A percentile compares a stretch with the other conserved stretches of the same genome.
Conservation (phyloP, 2,329 filamentous ascomycete species). For the Xylaria sp. region DNA sequence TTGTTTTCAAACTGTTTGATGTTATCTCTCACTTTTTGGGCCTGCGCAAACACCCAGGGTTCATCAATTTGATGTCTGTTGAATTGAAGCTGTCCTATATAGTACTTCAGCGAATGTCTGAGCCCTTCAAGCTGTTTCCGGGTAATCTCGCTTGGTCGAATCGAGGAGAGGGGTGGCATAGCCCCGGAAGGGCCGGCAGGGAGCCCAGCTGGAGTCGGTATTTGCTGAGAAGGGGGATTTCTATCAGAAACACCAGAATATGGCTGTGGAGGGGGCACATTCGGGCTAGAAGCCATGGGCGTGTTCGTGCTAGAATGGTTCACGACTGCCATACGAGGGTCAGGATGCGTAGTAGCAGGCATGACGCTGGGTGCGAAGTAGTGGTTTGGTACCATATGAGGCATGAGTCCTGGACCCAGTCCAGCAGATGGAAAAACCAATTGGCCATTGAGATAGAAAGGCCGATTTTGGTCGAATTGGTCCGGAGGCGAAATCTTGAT, state of each 20-base stretch:
- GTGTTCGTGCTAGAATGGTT: conserved; percentile 7
- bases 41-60: conserved; percentile 31
- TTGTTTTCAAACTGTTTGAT: conserved; percentile 57
- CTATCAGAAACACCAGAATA: conserved; percentile 8
- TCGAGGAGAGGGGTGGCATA: conserved; percentile 60
- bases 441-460: conserved; percentile 53
- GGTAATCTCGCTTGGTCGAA: conserved; percentile 65
- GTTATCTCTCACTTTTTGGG: conserved; percentile 49
- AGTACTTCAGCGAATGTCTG: conserved; percentile 57
- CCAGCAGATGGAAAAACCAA: conserved; percentile 47
- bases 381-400: conserved; percentile 31
- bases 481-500: conserved; percentile 49
- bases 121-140: conserved; percentile 61
- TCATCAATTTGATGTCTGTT: conserved; percentile 68
- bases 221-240: background rate
- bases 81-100: conserved; percentile 64
- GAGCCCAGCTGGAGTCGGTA: conserved; percentile 14
- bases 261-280: conserved; percentile 17
- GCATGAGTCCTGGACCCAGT: conserved; percentile 25
- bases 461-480: conserved; percentile 53
- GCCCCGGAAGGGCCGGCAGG: conserved; percentile 29
- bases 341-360: conserved; percentile 27
- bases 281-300: background rate
- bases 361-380: conserved; percentile 32
- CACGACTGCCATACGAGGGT: conserved; percentile 25